These are phyloP conservation scores for Auriculariales sp. DNA, from an alignment of 768 basidiomycete species.

Conservation along the genomic window DNA sequence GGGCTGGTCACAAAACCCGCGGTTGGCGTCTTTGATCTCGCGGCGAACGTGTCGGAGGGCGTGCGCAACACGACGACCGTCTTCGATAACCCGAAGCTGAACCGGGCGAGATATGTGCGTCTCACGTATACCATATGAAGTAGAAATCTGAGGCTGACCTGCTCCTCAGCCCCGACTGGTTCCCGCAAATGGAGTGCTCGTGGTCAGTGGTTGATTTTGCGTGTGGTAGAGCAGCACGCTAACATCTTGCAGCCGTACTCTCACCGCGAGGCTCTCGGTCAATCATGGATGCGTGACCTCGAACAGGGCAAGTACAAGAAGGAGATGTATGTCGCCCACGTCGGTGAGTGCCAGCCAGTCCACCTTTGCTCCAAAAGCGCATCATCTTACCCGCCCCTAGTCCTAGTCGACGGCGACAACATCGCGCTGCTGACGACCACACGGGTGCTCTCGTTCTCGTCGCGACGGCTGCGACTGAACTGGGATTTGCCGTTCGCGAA, in stretches of 20 bases:
- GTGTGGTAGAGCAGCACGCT: not conserved
- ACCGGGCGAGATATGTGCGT: conserved; percentile 67
- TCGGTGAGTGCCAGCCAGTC: conserved; percentile 45
- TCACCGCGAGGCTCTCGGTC: conserved; percentile 79
- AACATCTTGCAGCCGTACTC: conserved; percentile 56
- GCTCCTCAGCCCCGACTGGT: conserved; percentile 60
- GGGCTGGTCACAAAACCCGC: conserved; percentile 97
- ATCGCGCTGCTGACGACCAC: conserved; percentile 67
- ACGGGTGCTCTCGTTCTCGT: conserved; percentile 71
- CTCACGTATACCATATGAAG: not conserved
- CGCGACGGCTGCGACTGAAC: conserved; percentile 66
- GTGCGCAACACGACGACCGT: conserved; percentile 98
- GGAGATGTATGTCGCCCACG: conserved; percentile 84
- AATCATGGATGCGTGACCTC: conserved; percentile 93
- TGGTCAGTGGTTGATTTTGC: conserved; percentile 33
- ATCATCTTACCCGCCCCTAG: conserved; percentile 21
- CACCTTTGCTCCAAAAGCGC: not conserved
- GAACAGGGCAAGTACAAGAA: conserved; percentile 76
- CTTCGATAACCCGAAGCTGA: conserved; percentile 82
- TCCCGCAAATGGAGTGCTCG: conserved; percentile 73
- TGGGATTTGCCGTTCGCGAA: conserved; percentile 88
- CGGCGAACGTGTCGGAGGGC: conserved; percentile 91
- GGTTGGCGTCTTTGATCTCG: conserved; percentile 91
- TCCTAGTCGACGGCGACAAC: conserved; percentile 66
- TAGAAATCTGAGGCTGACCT: conserved; percentile 2